Evolutionary conservation across 164 flowering plant species (phyloP), one percentile per base, ranked within the genome.

Genomic region (Vitis labrusca): DNA sequence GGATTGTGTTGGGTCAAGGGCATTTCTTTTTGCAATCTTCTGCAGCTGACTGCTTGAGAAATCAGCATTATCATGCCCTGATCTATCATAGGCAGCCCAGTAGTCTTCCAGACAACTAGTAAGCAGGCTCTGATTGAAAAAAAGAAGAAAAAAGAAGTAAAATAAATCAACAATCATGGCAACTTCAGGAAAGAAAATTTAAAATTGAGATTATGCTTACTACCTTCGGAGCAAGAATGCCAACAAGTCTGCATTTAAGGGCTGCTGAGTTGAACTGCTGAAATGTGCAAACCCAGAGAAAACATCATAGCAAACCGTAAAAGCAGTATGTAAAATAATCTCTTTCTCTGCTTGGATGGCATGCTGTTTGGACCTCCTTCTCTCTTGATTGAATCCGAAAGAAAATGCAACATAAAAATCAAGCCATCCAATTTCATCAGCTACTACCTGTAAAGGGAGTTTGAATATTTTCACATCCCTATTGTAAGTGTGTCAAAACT

Each of bases 401-500:
- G 73, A 65, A 69, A 65, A 76, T 59, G 74, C 60, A 59, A 78
- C 78, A 67, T 86, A 86, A 66, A 86, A 83, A 60, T 86, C 83
- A 15, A 90, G 77, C 92, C 94, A 90, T 64, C 89, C 83, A 61
- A 88, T 80, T 78, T 90, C 94, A 77, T 86, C 88, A 63, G 66
- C 66, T 58, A 90, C 89, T 12, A 89, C 82, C 94, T 87, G 82
- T 27, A 64, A 76, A 44, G 55, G 63, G 44, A 3, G 49, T 30
- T 5, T 3, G 63, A 16, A 57, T 4, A 52, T 73, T 16, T 23
- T 52, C 2, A 14, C 12, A 48, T 71, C 51, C 27, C 70, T 60
- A 9, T 15, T 56, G 47, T 61, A 67, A n/a, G 67, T 4, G n/a
- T 51, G 23, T 30, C n/a, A 12, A 15, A 57, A 55, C 44, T 16